phyloP scores from a whole-genome alignment of 2,329 filamentous ascomycete genomes.

The Fusarium guadeloupense region DNA sequence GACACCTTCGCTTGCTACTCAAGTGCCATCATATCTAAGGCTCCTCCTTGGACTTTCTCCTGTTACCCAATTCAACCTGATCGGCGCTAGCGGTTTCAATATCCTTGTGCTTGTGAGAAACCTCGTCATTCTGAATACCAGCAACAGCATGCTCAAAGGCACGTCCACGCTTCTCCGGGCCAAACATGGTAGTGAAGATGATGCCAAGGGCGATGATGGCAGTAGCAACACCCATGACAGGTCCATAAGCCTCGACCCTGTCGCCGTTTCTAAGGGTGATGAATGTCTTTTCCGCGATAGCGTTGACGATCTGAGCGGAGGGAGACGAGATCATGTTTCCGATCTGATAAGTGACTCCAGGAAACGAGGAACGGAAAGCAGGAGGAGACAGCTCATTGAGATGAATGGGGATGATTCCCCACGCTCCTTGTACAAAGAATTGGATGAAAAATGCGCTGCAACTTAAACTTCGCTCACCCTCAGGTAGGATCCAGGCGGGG shows the following conservation, averaged over 20 bases:
- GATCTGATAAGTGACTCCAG: constrained; percentile 76
- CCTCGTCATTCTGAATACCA: constrained; percentile 44
- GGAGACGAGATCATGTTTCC: constrained; percentile 80
- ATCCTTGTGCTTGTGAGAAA: constrained; percentile 28
- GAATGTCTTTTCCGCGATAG: constrained; percentile 70
- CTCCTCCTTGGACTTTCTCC: constrained; percentile 25
- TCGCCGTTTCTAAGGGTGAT: constrained; percentile 65
- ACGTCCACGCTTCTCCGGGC: constrained; percentile 77
- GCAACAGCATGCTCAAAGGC: constrained; percentile 69
- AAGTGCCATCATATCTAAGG: too few relatives aligned
- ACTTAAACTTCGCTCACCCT: constrained; percentile 66
- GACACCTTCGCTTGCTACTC: not conserved
- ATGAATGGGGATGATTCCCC: constrained; percentile 76
- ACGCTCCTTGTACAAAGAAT: constrained; percentile 72
- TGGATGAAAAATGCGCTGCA: constrained; percentile 75
- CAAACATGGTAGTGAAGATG: constrained; percentile 71
- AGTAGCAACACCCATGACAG: constrained; percentile 78
- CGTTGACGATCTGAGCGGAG: constrained; percentile 80
- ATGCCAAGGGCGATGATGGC: constrained; percentile 80
- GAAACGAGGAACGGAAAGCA: constrained; percentile 75
- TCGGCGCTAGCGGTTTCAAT: constrained; percentile 41
- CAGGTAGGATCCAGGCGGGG: constrained; percentile 75
- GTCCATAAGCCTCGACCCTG: constrained; percentile 74
- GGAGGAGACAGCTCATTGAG: constrained; percentile 77
- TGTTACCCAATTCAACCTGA: constrained; percentile 36